Base-by-base conservation (phyloP, 2,329 filamentous ascomycete genomes). In the Conoideocrella luteorostrata region DNA sequence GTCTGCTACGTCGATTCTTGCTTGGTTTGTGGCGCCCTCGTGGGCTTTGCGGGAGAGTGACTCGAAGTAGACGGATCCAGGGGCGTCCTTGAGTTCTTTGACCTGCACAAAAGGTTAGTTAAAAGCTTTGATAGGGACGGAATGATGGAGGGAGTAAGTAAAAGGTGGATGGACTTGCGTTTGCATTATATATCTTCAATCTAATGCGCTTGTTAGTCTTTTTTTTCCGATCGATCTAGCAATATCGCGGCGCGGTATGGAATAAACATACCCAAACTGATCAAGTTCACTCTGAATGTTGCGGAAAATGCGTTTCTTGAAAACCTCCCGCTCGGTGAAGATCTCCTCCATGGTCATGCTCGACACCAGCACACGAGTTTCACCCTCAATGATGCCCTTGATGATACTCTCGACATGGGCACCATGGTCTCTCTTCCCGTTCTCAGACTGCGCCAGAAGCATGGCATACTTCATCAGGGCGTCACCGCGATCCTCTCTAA, bases 291-390 rank as follows among this genome's bases (percentile, higher is more conserved):
- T 77, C 59, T 90, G 85, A 45, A 91, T 87, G 60, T 87, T 86
- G 51, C 72, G 72, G 64, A 83, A 84, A 54, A 86, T 84, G 52
- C 84, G 81, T 52, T 75, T 77, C 69, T 91, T 88, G 71, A 89
- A 89, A 34, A 84, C 70, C 52, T 86, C 82, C 26, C 86, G 73
- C 64, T 87, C 82, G 47, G 81, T 84, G 63, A 90, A 90, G 47
- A 94, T 86, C 64, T 93, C 87, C 60, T 91, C 87, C 85, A 93
- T 91, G n/a, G 86, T 90, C 86, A 94, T 91, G 53, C 80, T 83
- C 1, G 82, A 87, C 33, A 94, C 86, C 42, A 94, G 80, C 5
- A 88, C 84, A 46, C 88, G 78, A 1, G 86, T 90, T 63, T 94
- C 88, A 49, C 88, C 88, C 62, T 94, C 87, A 53, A 94, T 93